A percentile compares a stretch with the other conserved stretches of the same genome.
These are phyloP conservation scores for Chrysoporthe deuterocubensis DNA, from an alignment of 2,329 filamentous ascomycete genomes.

Conservation along the genomic window DNA sequence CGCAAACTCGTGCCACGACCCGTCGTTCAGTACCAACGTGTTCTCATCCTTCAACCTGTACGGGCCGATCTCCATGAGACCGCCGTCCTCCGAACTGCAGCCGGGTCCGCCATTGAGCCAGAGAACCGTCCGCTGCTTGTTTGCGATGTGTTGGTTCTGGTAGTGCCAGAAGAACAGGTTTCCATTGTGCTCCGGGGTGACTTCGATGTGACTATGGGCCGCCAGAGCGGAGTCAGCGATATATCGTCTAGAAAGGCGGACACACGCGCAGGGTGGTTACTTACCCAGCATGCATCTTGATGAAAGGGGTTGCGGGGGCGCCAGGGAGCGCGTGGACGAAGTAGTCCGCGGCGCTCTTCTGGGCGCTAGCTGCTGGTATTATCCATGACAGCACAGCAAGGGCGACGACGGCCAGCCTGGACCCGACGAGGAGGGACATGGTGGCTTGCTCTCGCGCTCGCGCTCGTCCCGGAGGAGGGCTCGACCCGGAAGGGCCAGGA, in stretches of 20 bases:
- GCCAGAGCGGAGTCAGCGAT: neutral
- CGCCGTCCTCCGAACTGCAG: constrained; percentile 96
- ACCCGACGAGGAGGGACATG: constrained; percentile 34
- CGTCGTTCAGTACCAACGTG: constrained; percentile 79
- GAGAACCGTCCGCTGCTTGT: constrained; percentile 86
- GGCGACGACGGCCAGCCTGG: constrained; percentile 34
- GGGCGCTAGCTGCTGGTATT: constrained; percentile 36
- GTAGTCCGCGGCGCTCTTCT: constrained; percentile 76
- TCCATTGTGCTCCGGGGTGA: constrained; percentile 82
- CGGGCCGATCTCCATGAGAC: constrained; percentile 93
- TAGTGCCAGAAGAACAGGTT: constrained; percentile 99
- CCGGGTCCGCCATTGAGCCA: constrained; percentile 98
- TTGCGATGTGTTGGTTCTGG: constrained; percentile 92
- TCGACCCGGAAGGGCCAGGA: constrained; percentile 24
- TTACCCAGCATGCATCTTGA: constrained; percentile 99
- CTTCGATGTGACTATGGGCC: constrained; percentile 78
- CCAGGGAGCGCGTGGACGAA: constrained; percentile 87
- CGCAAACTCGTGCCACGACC: constrained; percentile 98
- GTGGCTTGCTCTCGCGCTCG: constrained; percentile 12
- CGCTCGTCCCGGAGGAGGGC: constrained; percentile 22
- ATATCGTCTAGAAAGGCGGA: neutral
- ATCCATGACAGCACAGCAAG: constrained; percentile 50
- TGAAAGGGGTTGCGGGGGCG: constrained; percentile 73
- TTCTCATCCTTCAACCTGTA: constrained; percentile 80
- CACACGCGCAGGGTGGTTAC: constrained; percentile 37